Base-by-base conservation (phyloP, 2,329 filamentous ascomycete species). In the Ceratocystiopsis brevicomis region DNA sequence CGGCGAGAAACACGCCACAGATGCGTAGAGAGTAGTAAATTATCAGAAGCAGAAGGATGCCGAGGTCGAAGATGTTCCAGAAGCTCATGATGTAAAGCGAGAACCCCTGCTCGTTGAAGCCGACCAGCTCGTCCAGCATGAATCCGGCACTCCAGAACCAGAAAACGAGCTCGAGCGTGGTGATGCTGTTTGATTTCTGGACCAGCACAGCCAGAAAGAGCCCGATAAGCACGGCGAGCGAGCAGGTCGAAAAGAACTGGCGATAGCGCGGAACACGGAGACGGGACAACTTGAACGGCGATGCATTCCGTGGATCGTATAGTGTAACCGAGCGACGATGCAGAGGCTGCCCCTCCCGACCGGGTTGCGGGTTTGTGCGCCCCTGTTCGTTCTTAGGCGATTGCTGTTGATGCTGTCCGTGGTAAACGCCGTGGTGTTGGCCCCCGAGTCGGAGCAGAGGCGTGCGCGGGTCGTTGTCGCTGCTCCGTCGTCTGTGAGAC, bases 91-190 rank as follows among this genome's bases (percentile, higher is more conserved):
- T 84, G 61, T 95, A 96, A 30, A 96, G 72, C 35, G 86, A 87
- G 57, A 95, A 95, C 3, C 88, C 88, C 60, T 95, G 86, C 59
- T 96, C 88, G 51, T 87, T 94, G 66, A 95, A 95, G 12, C 87
- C 87, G 16, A 95, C 86, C 18, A 96, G 72, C 60, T 95, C 88
- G 54, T 95, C 88, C 32, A 95, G 73, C 85, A 95, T 93, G 59
- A 92, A 95, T 1, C 88, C 88, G 21, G 85, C 84, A 56, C 85
- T 93, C 87, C 88, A 96, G 59, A 95, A 84, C 88, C 88, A 96
- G 61, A 96, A 95, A 13, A 94, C 59, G 15, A 95, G 66, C 58
- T 96, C 88, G 11, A 95, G 64, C 0, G 73, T 73, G 1, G 85
- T 93, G 53, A 96, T 94, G 42, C 78, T 71, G 43, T 78, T 70